Base-by-base conservation (phyloP, 345 rosid species). In the Ricinus communis region DNA sequence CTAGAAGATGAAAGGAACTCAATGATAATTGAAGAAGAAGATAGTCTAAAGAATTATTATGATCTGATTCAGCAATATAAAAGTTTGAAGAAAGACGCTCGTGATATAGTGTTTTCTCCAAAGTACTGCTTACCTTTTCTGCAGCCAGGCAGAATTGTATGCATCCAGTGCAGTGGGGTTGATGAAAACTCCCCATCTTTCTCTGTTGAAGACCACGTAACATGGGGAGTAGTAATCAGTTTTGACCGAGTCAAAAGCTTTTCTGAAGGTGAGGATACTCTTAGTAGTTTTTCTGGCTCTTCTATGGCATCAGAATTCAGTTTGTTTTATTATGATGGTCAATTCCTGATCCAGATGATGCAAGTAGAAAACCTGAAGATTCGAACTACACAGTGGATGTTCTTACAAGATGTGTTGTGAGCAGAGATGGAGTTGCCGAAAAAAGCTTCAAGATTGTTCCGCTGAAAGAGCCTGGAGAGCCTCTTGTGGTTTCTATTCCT, bases 21-120 rank as follows among this genome's bases (percentile, higher is more conserved):
- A 33, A 88, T 95, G 80, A 79, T 87, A 69, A 87, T 95, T 65
- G 97, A 92, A 80, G 98, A 92, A 78, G 98, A 95, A 88, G 99
- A 95, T 71, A 87, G 85, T 81, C 83, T 95, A 70, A 88, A 80
- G 76, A 85, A 78, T 68, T 92, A 90, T 79, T 92, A 95, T 79
- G 85, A 89, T 80, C 72, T 95, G 81, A 84, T 90, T 72, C 83
- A 85, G 61, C 96, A 92, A 66, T 81, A 85, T 66, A 87, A 77
- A 85, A 83, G 82, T 74, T 82, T 90, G 85, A 90, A 89, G 87
- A 85, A 85, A 78, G 99, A 92, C 73, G 80, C 80, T 57, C 84
- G 88, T 69, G 89, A 90, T 56, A 88, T 95, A 77, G 89, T 87
- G 66, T 79, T 87, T 69, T 82, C 96, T 67, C 97, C 99, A 25